Base-by-base conservation (phyloP, 164 flowering plant genomes). In the Liquidambar formosana region DNA sequence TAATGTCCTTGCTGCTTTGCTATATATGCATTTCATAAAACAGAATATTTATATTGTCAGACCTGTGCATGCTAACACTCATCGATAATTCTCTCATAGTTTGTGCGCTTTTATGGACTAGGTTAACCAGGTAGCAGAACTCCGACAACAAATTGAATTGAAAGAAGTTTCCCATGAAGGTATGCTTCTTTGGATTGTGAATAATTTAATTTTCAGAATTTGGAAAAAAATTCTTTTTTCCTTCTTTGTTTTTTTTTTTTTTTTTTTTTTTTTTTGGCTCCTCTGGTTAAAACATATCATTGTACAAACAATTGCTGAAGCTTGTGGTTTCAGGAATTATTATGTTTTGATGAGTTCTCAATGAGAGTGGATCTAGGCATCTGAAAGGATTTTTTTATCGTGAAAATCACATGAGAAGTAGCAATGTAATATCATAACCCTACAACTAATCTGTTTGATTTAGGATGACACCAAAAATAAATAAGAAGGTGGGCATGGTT, bases 91-190 rank as follows among this genome's bases (percentile, higher is more conserved):
- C 9, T 15, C 4, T 56, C 47, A 26, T 10, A 28, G 23, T 19
- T 51, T 60, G 27, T 44, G 25, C 33, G 26, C 59, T 13, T 68
- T 67, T 21, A 13, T 76, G 69, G 59, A 69, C 49, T 77, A 94
- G 99, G 89, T 73, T 67, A 79, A 86, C 66, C 84, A 51, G 38
- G 81, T 91, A 10, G 83, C 91, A 56, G 92, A 83, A 62, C 85
- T 94, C 9, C 83, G 91, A 38, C 85, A 82, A 71, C 84, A 86
- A 71, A 74, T 87, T 75, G 92, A 85, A 41, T 66, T 77, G 63
- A 92, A 89, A 82, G 94, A 88, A 80, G 76, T 74, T 13, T 64
- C 76, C 33, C 83, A 70, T 75, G 89, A 84, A 88, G 99, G 99
- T 92, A 79, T 71, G 57, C 49, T n/a, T 53, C 28, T 19, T 65